Conservation (phyloP, 345 rosid genomes). For the Eucalyptus cladocalyx region DNA sequence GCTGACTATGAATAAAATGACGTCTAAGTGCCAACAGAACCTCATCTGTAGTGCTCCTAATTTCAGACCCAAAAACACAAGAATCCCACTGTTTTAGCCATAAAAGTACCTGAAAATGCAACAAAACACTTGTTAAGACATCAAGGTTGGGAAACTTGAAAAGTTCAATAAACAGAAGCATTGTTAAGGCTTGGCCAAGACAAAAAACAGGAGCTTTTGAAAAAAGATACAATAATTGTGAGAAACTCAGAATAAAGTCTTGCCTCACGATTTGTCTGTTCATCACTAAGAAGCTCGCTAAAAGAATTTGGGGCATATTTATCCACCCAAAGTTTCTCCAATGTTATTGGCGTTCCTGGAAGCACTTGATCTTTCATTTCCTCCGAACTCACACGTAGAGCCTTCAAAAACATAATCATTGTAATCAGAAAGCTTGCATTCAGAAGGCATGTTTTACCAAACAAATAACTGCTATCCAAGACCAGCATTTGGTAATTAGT, state of each 20-base stretch:
- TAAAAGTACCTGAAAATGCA: conserved; percentile 54
- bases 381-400: conserved; percentile 58
- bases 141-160: background rate
- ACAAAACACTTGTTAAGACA: background rate
- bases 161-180: background rate
- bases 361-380: conserved; percentile 21
- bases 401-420: conserved; percentile 32
- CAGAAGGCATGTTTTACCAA: background rate
- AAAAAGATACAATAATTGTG: background rate
- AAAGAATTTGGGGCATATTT: conserved; percentile 90
- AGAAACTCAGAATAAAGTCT: background rate
- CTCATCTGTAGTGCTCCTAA: conserved; percentile 84
- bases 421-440: background rate
- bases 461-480: background rate
- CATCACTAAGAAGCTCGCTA: conserved; percentile 97
- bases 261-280: conserved; percentile 96
- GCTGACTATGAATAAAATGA: conserved; percentile 59
- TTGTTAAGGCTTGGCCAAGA: background rate
- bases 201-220: background rate
- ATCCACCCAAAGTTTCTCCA: conserved; percentile 88
- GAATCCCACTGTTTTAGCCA: conserved; percentile 99
- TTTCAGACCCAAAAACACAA: conserved; percentile 91
- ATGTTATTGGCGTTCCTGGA: conserved; percentile 26
- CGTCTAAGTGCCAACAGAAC: conserved; percentile 79
- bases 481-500: background rate